A percentile compares a stretch with the other conserved stretches of the same genome.
These are phyloP conservation scores for Cornus suecica DNA, from an alignment of 148 eudicot genomes.

Conservation along the genomic window DNA sequence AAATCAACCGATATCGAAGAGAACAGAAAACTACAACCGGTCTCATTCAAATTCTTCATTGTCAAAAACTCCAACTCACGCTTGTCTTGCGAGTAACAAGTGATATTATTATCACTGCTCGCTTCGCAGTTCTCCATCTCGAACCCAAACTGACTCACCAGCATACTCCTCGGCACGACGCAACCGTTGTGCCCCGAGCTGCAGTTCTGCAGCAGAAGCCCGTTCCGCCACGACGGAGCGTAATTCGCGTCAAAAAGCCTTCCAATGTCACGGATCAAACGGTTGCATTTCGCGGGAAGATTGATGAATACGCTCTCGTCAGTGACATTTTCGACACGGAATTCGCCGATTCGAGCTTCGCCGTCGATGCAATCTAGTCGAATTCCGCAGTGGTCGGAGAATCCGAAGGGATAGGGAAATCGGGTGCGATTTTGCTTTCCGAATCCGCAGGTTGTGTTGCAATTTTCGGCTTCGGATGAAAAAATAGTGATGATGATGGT, in stretches of 20 bases:
- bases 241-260: slow-evolving; percentile 31
- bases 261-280: slow-evolving; percentile 22
- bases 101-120: slow-evolving; percentile 17
- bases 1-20: slow-evolving; percentile 45
- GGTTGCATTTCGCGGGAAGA: slow-evolving; percentile 50
- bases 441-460: slow-evolving; percentile 37
- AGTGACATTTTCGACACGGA: slow-evolving; percentile 37
- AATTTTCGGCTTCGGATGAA: slow-evolving; percentile 9
- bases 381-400: slow-evolving; percentile 50
- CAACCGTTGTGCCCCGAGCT: slow-evolving; percentile 25
- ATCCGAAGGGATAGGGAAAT: slow-evolving; percentile 71
- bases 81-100: slow-evolving; percentile 34
- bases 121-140: slow-evolving; percentile 15
- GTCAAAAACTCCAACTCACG: slow-evolving; percentile 23
- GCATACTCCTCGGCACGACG: slow-evolving; percentile 26
- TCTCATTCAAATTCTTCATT: slow-evolving; percentile 11
- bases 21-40: slow-evolving; percentile 35
- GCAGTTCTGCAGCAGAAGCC: slow-evolving; percentile 46
- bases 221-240: slow-evolving; percentile 44
- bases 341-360: slow-evolving; percentile 25
- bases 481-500: too few species aligned
- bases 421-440: neutral
- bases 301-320: slow-evolving; percentile 28
- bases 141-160: slow-evolving; percentile 27
- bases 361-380: slow-evolving; percentile 40